phyloP scores from a whole-genome alignment of 768 basidiomycete genomes.

The Russula abietina region DNA sequence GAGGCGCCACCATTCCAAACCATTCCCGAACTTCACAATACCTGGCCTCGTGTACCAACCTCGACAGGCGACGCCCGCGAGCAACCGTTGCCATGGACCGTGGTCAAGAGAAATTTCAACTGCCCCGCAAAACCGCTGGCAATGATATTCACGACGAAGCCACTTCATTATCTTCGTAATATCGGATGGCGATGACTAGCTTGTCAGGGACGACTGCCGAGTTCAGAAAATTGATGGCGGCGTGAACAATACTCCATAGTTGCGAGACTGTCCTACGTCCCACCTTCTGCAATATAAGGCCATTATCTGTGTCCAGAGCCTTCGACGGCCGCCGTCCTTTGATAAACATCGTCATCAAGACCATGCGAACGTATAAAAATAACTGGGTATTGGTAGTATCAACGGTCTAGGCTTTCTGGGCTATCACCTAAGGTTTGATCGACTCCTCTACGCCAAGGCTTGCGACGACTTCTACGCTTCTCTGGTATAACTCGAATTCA shows the following conservation, averaged over 20 bases:
- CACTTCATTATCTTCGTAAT: not conserved
- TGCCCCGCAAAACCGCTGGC: too few species aligned
- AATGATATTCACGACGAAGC: too few species aligned
- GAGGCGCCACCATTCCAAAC: not conserved
- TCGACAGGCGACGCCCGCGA: too few species aligned
- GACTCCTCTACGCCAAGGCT: not conserved
- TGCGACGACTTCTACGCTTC: slow-evolving; percentile 33
- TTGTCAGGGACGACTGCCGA: not conserved
- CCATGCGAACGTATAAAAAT: not conserved
- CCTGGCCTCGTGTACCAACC: too few species aligned
- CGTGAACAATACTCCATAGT: not conserved
- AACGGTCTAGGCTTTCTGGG: not conserved
- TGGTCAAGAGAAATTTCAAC: too few species aligned
- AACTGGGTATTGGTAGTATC: not conserved
- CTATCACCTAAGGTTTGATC: slow-evolving; percentile 14
- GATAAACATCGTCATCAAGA: not conserved
- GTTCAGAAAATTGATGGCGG: not conserved
- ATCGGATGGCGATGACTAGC: not conserved
- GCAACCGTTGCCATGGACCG: too few species aligned
- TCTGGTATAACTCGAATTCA: slow-evolving; percentile 73
- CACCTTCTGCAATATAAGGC: not conserved
- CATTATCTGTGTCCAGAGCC: not conserved
- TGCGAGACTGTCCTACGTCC: not conserved
- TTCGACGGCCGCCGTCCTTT: not conserved
- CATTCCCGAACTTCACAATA: too few species aligned